Conservation (phyloP, 805 yeast species). For the Kodamaea fukazawae region DNA sequence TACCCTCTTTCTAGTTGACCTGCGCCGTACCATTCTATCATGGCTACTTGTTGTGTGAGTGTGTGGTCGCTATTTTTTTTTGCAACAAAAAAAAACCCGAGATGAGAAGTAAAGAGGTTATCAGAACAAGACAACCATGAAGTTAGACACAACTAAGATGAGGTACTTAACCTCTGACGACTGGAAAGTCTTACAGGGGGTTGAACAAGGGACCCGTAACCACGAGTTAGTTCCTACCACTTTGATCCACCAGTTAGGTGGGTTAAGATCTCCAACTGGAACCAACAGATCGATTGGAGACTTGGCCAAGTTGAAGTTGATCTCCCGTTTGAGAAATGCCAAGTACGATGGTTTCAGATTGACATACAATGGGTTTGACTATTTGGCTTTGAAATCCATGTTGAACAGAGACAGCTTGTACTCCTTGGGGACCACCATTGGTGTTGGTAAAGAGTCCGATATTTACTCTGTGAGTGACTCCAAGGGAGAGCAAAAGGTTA, state of each 20-base stretch:
- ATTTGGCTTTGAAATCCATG: conserved; percentile 83
- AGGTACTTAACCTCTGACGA: conserved; percentile 89
- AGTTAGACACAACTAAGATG: conserved; percentile 90
- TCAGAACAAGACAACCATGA: conserved; percentile 48
- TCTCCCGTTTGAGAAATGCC: conserved; percentile 80
- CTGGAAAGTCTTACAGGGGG: conserved; percentile 83
- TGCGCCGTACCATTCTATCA: background rate
- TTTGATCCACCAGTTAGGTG: conserved; percentile 77
- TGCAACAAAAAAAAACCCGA: background rate
- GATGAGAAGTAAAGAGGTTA: conserved; percentile 5
- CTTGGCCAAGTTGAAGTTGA: conserved; percentile 79
- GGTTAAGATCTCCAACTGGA: conserved; percentile 69
- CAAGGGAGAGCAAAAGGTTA: conserved; percentile 60
- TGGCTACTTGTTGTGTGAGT: background rate
- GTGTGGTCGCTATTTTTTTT: background rate
- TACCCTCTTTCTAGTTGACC: background rate
- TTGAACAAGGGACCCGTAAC: conserved; percentile 85
- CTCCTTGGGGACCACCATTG: conserved; percentile 83
- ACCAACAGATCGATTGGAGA: conserved; percentile 79
- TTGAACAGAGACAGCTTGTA: conserved; percentile 68
- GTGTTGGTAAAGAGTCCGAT: conserved; percentile 97
- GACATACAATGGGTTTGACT: conserved; percentile 89
- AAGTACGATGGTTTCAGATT: conserved; percentile 92
- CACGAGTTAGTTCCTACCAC: conserved; percentile 94
- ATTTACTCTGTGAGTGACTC: conserved; percentile 78